phyloP scores from a whole-genome alignment of 352 stramenopile genomes.

The Pythium oligandrum region DNA sequence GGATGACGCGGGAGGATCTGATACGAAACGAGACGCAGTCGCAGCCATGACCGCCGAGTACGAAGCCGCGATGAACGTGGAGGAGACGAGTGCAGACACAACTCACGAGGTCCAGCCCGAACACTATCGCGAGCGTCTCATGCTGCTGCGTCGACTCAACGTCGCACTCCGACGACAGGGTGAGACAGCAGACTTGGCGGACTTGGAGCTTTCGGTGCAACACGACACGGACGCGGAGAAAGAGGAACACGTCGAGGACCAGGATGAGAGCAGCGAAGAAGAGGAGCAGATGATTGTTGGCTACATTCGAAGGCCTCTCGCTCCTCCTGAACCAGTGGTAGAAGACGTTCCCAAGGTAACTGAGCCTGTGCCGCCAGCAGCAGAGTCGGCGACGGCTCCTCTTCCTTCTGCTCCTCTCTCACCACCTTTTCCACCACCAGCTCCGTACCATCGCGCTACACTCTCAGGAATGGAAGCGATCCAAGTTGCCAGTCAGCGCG shows the following conservation, averaged over 20 bases:
- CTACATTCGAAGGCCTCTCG: no score
- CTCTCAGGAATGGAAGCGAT: slow-evolving; percentile 22
- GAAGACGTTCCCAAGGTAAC: no score
- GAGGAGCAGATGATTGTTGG: no score
- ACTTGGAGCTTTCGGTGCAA: neutral
- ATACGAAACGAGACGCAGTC: neutral
- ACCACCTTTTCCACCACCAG: no score
- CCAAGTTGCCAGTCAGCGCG: slow-evolving; percentile 15
- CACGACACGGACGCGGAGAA: neutral
- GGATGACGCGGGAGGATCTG: neutral
- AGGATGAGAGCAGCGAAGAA: no score
- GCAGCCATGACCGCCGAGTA: neutral
- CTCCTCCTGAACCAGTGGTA: no score
- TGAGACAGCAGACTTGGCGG: slow-evolving; percentile 1
- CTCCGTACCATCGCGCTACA: slow-evolving; percentile 5
- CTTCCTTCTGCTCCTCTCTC: no score
- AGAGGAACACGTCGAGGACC: neutral
- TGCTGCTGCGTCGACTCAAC: slow-evolving; percentile 15
- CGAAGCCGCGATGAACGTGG: neutral
- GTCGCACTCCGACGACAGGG: slow-evolving; percentile 10
- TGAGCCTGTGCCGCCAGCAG: no score
- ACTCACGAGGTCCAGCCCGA: neutral
- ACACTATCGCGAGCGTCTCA: slow-evolving; percentile 10
- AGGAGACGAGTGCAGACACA: neutral
- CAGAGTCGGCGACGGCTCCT: no score